phyloP scores from a whole-genome alignment of 108 stramenopile genomes.

The Nitzschia palea region DNA sequence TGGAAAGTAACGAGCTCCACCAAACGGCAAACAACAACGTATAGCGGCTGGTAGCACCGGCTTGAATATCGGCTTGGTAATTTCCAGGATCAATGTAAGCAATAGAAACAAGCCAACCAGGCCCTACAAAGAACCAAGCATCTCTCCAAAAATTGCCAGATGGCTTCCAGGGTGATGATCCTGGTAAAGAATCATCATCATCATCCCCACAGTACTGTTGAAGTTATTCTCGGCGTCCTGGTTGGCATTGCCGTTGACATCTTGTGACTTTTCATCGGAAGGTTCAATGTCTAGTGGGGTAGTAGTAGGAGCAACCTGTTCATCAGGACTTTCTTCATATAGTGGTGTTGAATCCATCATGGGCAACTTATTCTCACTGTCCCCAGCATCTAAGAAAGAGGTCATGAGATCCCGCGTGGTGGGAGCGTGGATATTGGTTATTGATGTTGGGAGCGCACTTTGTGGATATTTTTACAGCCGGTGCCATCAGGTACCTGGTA shows the following conservation, averaged over 20 bases:
- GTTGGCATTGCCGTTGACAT: not conserved
- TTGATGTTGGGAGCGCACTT: too few relatives aligned
- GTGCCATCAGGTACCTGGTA: too few relatives aligned
- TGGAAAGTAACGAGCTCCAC: conserved; percentile 68
- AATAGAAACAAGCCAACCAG: conserved; percentile 59
- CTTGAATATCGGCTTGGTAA: conserved; percentile 87
- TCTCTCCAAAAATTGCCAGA: conserved; percentile 48
- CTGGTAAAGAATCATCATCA: conserved; percentile 41
- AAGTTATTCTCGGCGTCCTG: too few relatives aligned
- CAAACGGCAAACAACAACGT: conserved; percentile 69
- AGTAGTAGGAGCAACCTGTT: not conserved
- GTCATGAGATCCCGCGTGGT: too few relatives aligned
- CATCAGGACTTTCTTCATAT: not conserved
- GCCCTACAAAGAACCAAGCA: conserved; percentile 49
- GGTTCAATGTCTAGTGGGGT: not conserved
- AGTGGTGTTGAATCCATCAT: too few relatives aligned
- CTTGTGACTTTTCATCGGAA: not conserved
- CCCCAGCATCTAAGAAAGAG: too few relatives aligned
- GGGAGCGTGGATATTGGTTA: too few relatives aligned
- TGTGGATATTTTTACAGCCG: too few relatives aligned
- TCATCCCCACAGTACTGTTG: too few relatives aligned
- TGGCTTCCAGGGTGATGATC: conserved; percentile 14
- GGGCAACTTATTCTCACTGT: too few relatives aligned
- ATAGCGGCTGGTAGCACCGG: conserved; percentile 70
- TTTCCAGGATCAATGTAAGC: conserved; percentile 89